A percentile compares a stretch with the other conserved stretches of the same genome.
Conservation (phyloP, 1,284 basidiomycete genomes). For the Thelephora terrestris region DNA sequence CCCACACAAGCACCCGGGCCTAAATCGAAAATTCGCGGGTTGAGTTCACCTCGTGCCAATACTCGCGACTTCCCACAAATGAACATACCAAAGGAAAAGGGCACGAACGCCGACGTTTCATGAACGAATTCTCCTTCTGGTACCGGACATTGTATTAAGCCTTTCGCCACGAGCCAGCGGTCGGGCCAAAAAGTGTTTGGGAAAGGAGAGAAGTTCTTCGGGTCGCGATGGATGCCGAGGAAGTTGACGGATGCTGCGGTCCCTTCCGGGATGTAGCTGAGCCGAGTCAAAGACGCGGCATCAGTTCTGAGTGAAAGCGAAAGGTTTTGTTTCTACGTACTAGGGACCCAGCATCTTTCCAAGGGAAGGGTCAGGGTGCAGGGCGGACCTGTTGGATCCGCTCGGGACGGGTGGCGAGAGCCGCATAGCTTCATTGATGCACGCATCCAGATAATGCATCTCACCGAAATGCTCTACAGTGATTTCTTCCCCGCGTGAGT, state of each 20-base stretch:
- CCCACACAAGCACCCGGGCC: conserved; percentile 17
- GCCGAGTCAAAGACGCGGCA: background rate
- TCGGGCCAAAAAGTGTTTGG: conserved; percentile 16
- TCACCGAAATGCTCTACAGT: conserved; percentile 19
- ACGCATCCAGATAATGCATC: conserved; percentile 26
- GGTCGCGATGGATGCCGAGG: conserved; percentile 17
- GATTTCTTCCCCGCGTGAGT: conserved; percentile 18
- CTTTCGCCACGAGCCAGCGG: conserved; percentile 15
- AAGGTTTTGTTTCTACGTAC: conserved; percentile 7
- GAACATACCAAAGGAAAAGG: conserved; percentile 13
- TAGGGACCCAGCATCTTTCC: conserved; percentile 19
- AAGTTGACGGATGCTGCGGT: conserved; percentile 16
- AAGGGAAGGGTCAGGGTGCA: conserved; percentile 12
- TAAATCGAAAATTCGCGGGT: background rate
- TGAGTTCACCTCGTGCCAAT: too few relatives aligned
- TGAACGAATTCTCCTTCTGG: conserved; percentile 5
- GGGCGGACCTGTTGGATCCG: conserved; percentile 21
- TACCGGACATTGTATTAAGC: background rate
- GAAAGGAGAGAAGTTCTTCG: conserved; percentile 15
- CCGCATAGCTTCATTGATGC: conserved; percentile 30
- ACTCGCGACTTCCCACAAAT: too few relatives aligned
- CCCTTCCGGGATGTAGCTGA: conserved; percentile 17
- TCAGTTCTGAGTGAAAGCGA: background rate
- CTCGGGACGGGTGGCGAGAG: conserved; percentile 27
- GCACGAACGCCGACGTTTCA: conserved; percentile 14